phyloP scores from a whole-genome alignment of 495 filamentous ascomycete species.

The Annulohypoxylon moriforme region DNA sequence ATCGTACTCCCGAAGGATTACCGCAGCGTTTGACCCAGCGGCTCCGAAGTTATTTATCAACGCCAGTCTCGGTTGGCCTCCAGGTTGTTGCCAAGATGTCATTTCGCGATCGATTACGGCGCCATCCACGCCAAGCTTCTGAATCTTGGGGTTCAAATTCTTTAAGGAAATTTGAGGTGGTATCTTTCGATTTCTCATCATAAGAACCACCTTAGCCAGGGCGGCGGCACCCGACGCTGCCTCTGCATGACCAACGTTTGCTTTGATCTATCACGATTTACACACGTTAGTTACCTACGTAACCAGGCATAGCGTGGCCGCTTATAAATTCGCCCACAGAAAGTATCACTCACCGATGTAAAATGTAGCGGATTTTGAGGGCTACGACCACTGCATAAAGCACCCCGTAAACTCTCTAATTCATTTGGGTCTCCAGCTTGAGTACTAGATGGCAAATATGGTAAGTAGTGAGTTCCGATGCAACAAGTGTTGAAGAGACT shows the following conservation, averaged over 20 bases:
- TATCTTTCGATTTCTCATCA: slow-evolving; percentile 57
- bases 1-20: slow-evolving; percentile 23
- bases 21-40: slow-evolving; percentile 36
- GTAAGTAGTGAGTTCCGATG: neutral
- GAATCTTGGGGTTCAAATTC: slow-evolving; percentile 51
- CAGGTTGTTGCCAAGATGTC: slow-evolving; percentile 22
- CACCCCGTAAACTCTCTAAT: slow-evolving; percentile 24
- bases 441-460: slow-evolving; percentile 30
- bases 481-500: neutral
- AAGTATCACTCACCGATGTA: slow-evolving; percentile 33
- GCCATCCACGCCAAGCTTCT: slow-evolving; percentile 15
- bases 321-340: neutral
- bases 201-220: slow-evolving; percentile 59
- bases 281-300: neutral
- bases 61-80: slow-evolving; percentile 47
- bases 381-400: slow-evolving; percentile 47
- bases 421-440: slow-evolving; percentile 50
- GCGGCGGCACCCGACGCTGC: slow-evolving; percentile 55
- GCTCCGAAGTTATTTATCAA: slow-evolving; percentile 55
- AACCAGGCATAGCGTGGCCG: neutral
- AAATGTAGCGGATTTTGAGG: slow-evolving; percentile 43
- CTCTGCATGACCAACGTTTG: slow-evolving; percentile 62
- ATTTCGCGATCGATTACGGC: slow-evolving; percentile 9
- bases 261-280: slow-evolving; percentile 50
- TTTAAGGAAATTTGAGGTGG: slow-evolving; percentile 57